Evolutionary conservation across 2,329 filamentous ascomycete genomes (phyloP).

Genomic region (Claviceps humidiphila): DNA sequence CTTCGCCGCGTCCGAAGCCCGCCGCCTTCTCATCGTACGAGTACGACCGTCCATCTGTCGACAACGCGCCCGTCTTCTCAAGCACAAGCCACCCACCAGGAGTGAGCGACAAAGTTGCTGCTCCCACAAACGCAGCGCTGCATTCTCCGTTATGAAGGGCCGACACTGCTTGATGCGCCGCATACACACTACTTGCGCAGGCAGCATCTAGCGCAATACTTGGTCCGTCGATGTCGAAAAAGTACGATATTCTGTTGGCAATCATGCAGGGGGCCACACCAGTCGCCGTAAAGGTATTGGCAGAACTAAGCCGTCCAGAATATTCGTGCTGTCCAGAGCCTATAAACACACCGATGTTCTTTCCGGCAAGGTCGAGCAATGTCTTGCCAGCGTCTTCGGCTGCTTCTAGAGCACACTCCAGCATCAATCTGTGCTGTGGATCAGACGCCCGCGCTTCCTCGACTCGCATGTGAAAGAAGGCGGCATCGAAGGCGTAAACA

Average conservation of each 20-base stretch:
- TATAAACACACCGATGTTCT: conserved; percentile 29
- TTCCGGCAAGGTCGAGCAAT: conserved; percentile 28
- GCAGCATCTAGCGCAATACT: conserved; percentile 23
- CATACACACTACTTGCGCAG: conserved; percentile 23
- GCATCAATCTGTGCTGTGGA: conserved; percentile 33
- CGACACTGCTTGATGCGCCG: conserved; percentile 16
- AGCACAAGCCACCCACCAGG: conserved; percentile 8
- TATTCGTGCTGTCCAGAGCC: conserved; percentile 3
- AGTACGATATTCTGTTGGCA: conserved; percentile 10
- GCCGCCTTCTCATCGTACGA: conserved; percentile 24
- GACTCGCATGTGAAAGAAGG: conserved; percentile 29
- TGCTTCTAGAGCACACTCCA: conserved; percentile 35
- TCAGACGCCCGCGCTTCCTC: conserved; percentile 30
- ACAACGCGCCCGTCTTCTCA: conserved; percentile 13
- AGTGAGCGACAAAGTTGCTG: conserved; percentile 8
- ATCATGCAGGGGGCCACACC: conserved; percentile 6
- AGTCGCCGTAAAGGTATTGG: conserved; percentile 3
- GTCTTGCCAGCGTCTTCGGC: conserved; percentile 34
- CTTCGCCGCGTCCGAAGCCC: conserved; percentile 34
- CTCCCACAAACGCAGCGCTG: conserved; percentile 5
- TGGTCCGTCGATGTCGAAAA: conserved; percentile 11
- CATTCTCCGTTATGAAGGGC: conserved; percentile 6
- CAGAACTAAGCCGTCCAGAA: background rate
- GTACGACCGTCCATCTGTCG: conserved; percentile 14
- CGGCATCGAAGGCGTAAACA: conserved; percentile 29